Conservation (phyloP, 345 rosid species). For the Euclidium syriacum region DNA sequence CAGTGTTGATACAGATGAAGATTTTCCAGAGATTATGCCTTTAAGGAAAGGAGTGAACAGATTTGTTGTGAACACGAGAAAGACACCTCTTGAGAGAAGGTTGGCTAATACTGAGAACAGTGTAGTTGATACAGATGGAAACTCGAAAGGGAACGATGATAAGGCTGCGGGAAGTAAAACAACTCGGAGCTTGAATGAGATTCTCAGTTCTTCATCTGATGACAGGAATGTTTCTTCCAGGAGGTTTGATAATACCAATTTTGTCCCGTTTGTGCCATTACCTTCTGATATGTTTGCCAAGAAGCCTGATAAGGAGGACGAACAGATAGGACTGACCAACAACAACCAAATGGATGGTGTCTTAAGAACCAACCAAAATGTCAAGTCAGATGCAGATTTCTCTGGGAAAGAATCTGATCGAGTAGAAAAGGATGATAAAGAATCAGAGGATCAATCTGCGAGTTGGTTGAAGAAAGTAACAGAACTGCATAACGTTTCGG, state of each 20-base stretch:
- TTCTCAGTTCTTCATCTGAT: constrained; percentile 38
- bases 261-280: constrained; percentile 73
- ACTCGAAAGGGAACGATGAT: constrained; percentile 18
- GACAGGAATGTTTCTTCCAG: constrained; percentile 12
- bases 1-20: constrained; percentile 66
- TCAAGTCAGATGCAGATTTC: constrained; percentile 16
- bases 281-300: constrained; percentile 73
- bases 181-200: constrained; percentile 37
- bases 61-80: constrained; percentile 84
- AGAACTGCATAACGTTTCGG: constrained; percentile 53
- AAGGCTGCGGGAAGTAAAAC: constrained; percentile 16
- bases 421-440: constrained; percentile 41
- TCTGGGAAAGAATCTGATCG: constrained; percentile 27
- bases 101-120: constrained; percentile 41
- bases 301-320: constrained; percentile 40
- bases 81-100: constrained; percentile 87
- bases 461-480: constrained; percentile 69
- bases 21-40: constrained; percentile 90
- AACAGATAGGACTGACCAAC: constrained; percentile 19
- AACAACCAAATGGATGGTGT: constrained; percentile 9
- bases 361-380: constrained; percentile 1
- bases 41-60: constrained; percentile 92
- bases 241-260: constrained; percentile 34
- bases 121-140: constrained; percentile 2
- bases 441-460: constrained; percentile 49